A percentile compares a stretch with the other conserved stretches of the same genome.
Conservation (phyloP, 1,284 basidiomycete genomes). For the Ustilago sp. region DNA sequence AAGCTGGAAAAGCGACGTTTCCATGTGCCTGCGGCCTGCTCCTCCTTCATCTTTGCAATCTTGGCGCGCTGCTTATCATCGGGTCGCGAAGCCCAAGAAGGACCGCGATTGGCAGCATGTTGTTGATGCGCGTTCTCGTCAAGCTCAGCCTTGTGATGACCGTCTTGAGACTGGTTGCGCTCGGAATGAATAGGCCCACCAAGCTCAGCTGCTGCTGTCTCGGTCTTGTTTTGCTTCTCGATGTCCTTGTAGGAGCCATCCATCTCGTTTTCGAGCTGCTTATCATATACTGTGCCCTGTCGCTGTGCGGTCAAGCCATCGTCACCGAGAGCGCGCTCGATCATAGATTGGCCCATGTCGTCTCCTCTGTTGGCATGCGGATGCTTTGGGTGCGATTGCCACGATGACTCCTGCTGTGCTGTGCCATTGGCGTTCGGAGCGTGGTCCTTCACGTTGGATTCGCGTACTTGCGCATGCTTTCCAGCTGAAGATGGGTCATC, state of each 20-base stretch:
- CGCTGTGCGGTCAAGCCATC: constrained; percentile 39
- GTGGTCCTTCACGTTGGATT: constrained; percentile 9
- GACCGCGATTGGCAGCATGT: constrained; percentile 50
- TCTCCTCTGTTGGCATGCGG: constrained; percentile 2
- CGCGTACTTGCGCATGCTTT: neutral
- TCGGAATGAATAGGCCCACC: constrained; percentile 39
- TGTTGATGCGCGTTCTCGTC: constrained; percentile 28
- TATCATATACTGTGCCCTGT: constrained; percentile 41
- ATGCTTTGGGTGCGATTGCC: constrained; percentile 16
- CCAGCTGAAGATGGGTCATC: neutral
- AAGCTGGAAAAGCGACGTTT: constrained; percentile 45
- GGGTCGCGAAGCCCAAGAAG: constrained; percentile 58
- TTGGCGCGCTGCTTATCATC: constrained; percentile 58
- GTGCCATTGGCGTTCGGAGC: neutral
- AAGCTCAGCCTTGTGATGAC: constrained; percentile 11
- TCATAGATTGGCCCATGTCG: constrained; percentile 48
- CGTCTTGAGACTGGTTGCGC: constrained; percentile 25
- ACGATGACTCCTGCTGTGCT: neutral
- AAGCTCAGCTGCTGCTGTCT: constrained; percentile 29
- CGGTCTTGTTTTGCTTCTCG: constrained; percentile 34
- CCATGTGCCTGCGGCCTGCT: constrained; percentile 37
- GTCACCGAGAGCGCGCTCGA: constrained; percentile 49
- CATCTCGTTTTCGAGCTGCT: constrained; percentile 43
- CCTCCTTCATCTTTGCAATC: constrained; percentile 55
- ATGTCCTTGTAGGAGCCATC: constrained; percentile 40